Conservation (phyloP, 495 filamentous ascomycete species). For the Xylaria grammica region DNA sequence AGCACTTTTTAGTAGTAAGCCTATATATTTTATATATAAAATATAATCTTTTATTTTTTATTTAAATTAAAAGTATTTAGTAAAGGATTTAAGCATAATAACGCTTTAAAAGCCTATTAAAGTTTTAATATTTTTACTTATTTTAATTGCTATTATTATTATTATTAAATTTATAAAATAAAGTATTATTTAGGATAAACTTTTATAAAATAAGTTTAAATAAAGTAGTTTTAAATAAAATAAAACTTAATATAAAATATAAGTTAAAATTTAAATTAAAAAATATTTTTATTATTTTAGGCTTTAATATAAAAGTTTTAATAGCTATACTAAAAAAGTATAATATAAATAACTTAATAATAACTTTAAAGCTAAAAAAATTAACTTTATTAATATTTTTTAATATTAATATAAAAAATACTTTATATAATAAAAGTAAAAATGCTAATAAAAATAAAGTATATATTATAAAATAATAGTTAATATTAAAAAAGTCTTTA, state of each 20-base stretch:
- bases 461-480: not conserved
- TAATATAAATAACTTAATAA: not conserved
- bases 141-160: not conserved
- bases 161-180: not conserved
- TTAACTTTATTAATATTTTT: not conserved
- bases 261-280: not conserved
- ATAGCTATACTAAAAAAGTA: not conserved
- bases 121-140: not conserved
- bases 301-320: not conserved
- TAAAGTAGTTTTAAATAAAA: not conserved
- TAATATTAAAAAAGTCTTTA: not conserved
- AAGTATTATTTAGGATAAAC: not conserved
- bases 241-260: not conserved
- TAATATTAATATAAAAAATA: not conserved
- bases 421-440: not conserved
- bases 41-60: not conserved
- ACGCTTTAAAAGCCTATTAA: not conserved
- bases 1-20: not conserved
- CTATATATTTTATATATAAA: not conserved
- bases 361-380: not conserved
- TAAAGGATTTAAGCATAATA: not conserved
- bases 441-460: not conserved
- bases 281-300: not conserved
- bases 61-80: not conserved
- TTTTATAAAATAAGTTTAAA: not conserved